Conservation (phyloP, 768 basidiomycete genomes). For the Tylopilus plumbeoviolaceoides region DNA sequence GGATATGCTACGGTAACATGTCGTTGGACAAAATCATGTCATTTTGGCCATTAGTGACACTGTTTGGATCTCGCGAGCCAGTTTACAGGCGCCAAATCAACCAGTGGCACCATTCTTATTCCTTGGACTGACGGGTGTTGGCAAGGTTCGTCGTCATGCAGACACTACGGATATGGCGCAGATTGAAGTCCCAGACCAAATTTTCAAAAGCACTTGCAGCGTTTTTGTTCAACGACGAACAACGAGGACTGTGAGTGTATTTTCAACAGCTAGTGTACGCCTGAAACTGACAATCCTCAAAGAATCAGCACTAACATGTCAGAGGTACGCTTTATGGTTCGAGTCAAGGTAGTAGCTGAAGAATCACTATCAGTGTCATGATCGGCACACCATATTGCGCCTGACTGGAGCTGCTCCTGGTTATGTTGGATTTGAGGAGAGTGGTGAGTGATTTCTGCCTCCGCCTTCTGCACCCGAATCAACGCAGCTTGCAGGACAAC, state of each 20-base stretch:
- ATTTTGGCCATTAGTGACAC: too few species aligned
- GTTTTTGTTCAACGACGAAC: conserved; percentile 88
- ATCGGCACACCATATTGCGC: conserved; percentile 83
- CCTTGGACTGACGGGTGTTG: too few species aligned
- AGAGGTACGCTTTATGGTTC: conserved; percentile 39
- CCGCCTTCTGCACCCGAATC: background rate
- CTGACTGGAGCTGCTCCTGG: conserved; percentile 92
- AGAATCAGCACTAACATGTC: conserved; percentile 94
- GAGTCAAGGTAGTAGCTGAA: background rate
- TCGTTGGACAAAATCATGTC: too few species aligned
- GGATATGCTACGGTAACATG: too few species aligned
- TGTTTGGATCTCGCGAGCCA: too few species aligned
- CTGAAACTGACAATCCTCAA: background rate
- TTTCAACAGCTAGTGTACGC: background rate
- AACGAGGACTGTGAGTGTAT: conserved; percentile 69
- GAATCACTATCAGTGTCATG: conserved; percentile 63
- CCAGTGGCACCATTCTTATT: too few species aligned
- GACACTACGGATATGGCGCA: background rate
- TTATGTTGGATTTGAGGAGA: conserved; percentile 75
- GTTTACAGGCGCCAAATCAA: too few species aligned
- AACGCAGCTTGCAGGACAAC: conserved; percentile 38
- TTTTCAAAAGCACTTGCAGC: too few species aligned
- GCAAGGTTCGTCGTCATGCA: too few species aligned
- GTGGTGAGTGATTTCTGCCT: conserved; percentile 42
- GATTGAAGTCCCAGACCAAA: conserved; percentile 51